These are phyloP conservation scores for Raphanus sativus DNA, from an alignment of 345 rosid species.

Conservation along the genomic window DNA sequence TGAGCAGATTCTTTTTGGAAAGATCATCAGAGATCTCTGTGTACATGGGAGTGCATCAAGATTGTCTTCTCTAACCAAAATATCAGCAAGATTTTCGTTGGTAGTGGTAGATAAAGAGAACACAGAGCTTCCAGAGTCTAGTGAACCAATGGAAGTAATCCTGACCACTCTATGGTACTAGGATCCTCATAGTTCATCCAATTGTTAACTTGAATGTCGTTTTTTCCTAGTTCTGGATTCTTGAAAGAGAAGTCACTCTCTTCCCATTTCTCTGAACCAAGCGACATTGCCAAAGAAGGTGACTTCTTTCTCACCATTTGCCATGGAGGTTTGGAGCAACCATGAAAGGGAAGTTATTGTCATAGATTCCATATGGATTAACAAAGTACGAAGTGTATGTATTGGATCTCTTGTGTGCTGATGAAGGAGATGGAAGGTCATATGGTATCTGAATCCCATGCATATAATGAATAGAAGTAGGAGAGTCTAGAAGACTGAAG, in stretches of 20 bases:
- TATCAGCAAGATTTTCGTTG: not conserved
- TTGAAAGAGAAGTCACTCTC: slow-evolving; percentile 15
- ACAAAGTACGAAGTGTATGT: slow-evolving; percentile 39
- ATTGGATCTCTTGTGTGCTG: slow-evolving; percentile 42
- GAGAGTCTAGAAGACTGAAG: slow-evolving; percentile 46
- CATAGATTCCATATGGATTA: slow-evolving; percentile 39
- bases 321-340: slow-evolving; percentile 37
- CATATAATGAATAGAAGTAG: slow-evolving; percentile 45
- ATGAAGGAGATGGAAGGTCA: slow-evolving; percentile 48
- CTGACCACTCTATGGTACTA: not conserved
- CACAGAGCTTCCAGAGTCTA: not conserved
- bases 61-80: not conserved
- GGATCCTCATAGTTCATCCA: not conserved
- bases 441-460: slow-evolving; percentile 35
- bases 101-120: not conserved
- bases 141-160: not conserved
- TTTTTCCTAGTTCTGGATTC: not conserved
- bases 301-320: slow-evolving; percentile 43
- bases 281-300: slow-evolving; percentile 42
- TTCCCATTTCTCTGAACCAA: slow-evolving; percentile 32
- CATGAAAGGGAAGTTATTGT: slow-evolving; percentile 34
- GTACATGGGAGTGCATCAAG: not conserved
- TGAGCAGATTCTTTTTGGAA: slow-evolving; percentile 23
- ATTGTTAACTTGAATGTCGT: not conserved
- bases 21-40: slow-evolving; percentile 27